Evolutionary conservation across 495 filamentous ascomycete genomes (phyloP).

Genomic region (Immersiella caudata): DNA sequence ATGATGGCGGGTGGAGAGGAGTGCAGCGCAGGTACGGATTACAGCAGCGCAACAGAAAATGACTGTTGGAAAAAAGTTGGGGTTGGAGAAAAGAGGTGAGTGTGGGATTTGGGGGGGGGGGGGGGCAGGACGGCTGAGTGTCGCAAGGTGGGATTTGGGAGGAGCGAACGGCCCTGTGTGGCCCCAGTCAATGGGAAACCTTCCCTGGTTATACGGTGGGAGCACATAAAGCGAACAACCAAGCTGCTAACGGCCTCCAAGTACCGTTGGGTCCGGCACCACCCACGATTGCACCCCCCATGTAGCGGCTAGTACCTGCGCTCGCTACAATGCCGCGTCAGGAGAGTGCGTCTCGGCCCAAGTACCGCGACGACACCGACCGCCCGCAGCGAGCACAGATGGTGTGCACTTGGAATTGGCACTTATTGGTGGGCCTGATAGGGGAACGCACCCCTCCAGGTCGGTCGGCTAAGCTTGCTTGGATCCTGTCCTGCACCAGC

Average conservation of each 20-base stretch:
- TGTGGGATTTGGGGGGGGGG: slow-evolving; percentile 30
- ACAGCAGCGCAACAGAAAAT: slow-evolving; percentile 29
- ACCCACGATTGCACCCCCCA: slow-evolving; percentile 12
- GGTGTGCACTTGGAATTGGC: neutral
- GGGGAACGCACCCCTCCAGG: slow-evolving; percentile 2
- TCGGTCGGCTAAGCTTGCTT: slow-evolving; percentile 21
- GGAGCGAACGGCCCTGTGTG: slow-evolving; percentile 18
- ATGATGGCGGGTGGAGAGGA: slow-evolving; percentile 33
- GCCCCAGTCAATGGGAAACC: slow-evolving; percentile 32
- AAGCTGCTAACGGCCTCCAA: slow-evolving; percentile 3
- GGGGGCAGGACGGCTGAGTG: slow-evolving; percentile 6
- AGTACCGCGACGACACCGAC: slow-evolving; percentile 13
- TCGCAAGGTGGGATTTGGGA: slow-evolving; percentile 27
- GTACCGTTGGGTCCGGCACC: slow-evolving; percentile 17
- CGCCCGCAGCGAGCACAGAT: slow-evolving; percentile 1
- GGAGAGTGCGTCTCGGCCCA: slow-evolving; percentile 14
- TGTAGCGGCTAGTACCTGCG: neutral
- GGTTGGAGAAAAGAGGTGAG: slow-evolving; percentile 38
- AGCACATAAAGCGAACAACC: neutral
- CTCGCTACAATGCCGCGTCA: slow-evolving; percentile 11
- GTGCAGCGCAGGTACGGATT: slow-evolving; percentile 31
- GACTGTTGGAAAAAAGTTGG: slow-evolving; percentile 37
- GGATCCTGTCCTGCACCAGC: slow-evolving; percentile 9
- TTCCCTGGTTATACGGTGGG: slow-evolving; percentile 18
- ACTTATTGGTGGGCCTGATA: slow-evolving; percentile 23